Evolutionary conservation across 768 basidiomycete genomes (phyloP), one percentile per base, ranked within the genome.

Genomic region (Boletellus ananas): DNA sequence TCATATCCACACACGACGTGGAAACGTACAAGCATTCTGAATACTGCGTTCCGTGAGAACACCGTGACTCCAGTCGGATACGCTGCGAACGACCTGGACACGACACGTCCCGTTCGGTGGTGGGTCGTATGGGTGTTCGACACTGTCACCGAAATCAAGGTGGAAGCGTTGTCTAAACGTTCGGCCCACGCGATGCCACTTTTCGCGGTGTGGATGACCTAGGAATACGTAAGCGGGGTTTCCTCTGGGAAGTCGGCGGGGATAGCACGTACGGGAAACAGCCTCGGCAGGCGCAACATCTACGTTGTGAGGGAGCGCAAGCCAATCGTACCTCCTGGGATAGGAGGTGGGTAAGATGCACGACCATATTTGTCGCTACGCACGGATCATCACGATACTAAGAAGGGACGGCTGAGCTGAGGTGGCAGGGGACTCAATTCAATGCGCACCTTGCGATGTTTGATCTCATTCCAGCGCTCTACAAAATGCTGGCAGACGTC

Each of bases 51-150:
- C 95, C 4, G 81, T 86, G 56, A 94, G 74, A 33, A 94, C 88
- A 3, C 94, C 95, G 59, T 93, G 90, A 60, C 85, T 89, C 95
- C 95, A 99, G 69, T 97, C 95, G 2, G 78, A 83, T 18, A 94
- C 88, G 53, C 87, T 90, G 47, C 95, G 80, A 37, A 91, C 78
- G 14, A 79, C 91, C 72, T 97, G 92, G 16, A 92, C 85, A 31
- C 73, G 73, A 61, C 85, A 86, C 8, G 74, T 75, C 2, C 79
- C 79, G 27, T 77, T 72, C 0, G 75, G 77, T 7, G 71, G 58
- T 14, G 65, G 69, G 2, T 68, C 55, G 52, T 82, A 80, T 14
- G 66, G 62, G n/a, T 58, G 45, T 12, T 71, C 64, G 12, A 78
- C 73, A 10, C 69, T 68, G 2, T 74, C 72, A 1, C 70, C 71